Evolutionary conservation across 305 asterid species (phyloP), one percentile per base, ranked within the genome.

Genomic region (Solanum chacoense): DNA sequence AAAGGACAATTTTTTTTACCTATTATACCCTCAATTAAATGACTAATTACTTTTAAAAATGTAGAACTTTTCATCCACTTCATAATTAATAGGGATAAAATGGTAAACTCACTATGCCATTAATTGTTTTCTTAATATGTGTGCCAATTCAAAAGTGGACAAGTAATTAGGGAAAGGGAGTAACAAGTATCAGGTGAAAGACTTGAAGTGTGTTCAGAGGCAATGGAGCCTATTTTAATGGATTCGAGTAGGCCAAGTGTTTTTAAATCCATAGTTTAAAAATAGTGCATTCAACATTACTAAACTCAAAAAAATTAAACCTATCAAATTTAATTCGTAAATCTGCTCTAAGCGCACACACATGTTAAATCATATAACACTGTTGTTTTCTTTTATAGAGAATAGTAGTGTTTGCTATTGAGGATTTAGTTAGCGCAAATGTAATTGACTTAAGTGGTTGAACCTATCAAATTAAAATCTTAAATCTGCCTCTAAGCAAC

Each of bases 381-480:
- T 20, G 20, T 59, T 59, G 5, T 59, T 59, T 59, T 20, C 69
- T 59, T 59, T 59, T 22, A 59, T 59, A 59, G 67, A 55, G 67
- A 55, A 18, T 10, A 5, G 85, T 79, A 24, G 5, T 24, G 8
- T 77, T 77, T 77, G 55, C 34, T n/a, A 7, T 37, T 78, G 85
- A 26, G 11, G 16, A 40, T 26, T 26, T 38, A 13, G 13, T 7
- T 78, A 8, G 3, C 28, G 36, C 26, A 5, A 80, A 40, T 80
- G 26, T 40, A 20, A 8, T 26, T 26, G 10, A 75, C 31, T 20
- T 13, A n/a, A 86, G 90, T 89, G 22, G 90, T 85, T 91, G 91
- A 75, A 85, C 3, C 26, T 8, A 20, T 59, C 69, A 59, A 59
- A 8, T 59, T 59, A 1, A 8, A 59, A 20, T 59, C 11, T 3